A percentile compares a stretch with the other conserved stretches of the same genome.
Conservation (phyloP, 148 eudicot species). For the Simmondsia chinensis region DNA sequence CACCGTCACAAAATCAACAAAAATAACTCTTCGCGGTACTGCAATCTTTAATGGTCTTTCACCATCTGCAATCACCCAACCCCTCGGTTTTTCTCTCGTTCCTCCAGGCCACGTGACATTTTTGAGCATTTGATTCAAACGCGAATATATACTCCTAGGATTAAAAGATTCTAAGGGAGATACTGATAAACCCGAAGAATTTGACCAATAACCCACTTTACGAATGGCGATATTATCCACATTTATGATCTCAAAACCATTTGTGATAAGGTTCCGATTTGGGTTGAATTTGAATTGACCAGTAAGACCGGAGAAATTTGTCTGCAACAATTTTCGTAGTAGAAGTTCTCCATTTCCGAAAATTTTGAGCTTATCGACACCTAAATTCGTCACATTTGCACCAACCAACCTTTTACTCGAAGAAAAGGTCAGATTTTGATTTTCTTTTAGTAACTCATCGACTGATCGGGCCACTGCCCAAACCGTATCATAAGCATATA, state of each 20-base stretch:
- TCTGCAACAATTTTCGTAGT: constrained; percentile 44
- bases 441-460: constrained; percentile 58
- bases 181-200: constrained; percentile 65
- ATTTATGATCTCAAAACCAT: constrained; percentile 79
- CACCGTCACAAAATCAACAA: constrained; percentile 67
- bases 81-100: constrained; percentile 54
- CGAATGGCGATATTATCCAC: constrained; percentile 69
- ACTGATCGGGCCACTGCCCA: constrained; percentile 83
- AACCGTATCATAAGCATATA: constrained; percentile 87
- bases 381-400: constrained; percentile 24
- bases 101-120: constrained; percentile 90
- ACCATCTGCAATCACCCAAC: constrained; percentile 88
- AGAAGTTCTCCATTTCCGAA: constrained; percentile 71
- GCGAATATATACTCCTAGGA: constrained; percentile 45
- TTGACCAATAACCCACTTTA: constrained; percentile 83
- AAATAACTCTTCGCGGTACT: constrained; percentile 70
- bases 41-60: constrained; percentile 66
- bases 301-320: constrained; percentile 61
- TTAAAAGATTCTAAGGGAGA: constrained; percentile 61
- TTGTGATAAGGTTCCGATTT: constrained; percentile 41
- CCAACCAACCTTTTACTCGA: constrained; percentile 28
- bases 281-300: constrained; percentile 61
- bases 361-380: constrained; percentile 49
- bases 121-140: constrained; percentile 35
- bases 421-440: constrained; percentile 68